phyloP scores from a whole-genome alignment of 495 filamentous ascomycete genomes.

The Hyaloscypha hepaticicola region DNA sequence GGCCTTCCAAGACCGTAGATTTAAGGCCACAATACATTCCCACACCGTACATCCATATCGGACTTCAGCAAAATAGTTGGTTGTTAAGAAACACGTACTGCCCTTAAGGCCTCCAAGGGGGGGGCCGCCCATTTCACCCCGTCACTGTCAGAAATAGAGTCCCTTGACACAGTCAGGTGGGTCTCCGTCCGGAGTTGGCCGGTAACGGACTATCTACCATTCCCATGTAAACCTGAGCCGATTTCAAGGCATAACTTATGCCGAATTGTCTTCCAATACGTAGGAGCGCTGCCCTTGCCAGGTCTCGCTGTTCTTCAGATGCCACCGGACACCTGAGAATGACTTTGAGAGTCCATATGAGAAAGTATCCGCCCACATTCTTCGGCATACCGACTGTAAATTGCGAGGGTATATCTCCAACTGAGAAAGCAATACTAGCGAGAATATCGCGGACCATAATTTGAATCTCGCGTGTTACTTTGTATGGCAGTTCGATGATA shows the following conservation, averaged over 20 bases:
- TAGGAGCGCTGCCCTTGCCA: not conserved
- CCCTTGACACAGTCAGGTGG: no score
- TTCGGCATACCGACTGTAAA: not conserved
- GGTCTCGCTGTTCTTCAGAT: not conserved
- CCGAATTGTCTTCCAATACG: slow-evolving; percentile 9
- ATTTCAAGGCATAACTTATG: slow-evolving; percentile 9
- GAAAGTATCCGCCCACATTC: slow-evolving; percentile 10
- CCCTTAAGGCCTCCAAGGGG: no score
- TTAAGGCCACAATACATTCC: no score
- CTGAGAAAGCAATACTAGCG: not conserved
- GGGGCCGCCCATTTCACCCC: no score
- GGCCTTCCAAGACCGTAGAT: no score
- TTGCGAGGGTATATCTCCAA: not conserved
- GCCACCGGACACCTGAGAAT: not conserved
- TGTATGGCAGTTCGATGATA: not conserved
- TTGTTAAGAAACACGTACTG: no score
- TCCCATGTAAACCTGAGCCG: not conserved
- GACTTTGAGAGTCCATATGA: slow-evolving; percentile 11
- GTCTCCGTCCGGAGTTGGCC: not conserved
- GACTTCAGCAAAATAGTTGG: no score
- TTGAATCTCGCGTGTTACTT: not conserved
- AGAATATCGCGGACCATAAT: slow-evolving; percentile 1
- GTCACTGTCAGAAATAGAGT: no score
- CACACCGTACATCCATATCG: no score
- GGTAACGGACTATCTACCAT: not conserved